Conservation (phyloP, 2,329 filamentous ascomycete genomes). For the Plectosphaerella sp. region DNA sequence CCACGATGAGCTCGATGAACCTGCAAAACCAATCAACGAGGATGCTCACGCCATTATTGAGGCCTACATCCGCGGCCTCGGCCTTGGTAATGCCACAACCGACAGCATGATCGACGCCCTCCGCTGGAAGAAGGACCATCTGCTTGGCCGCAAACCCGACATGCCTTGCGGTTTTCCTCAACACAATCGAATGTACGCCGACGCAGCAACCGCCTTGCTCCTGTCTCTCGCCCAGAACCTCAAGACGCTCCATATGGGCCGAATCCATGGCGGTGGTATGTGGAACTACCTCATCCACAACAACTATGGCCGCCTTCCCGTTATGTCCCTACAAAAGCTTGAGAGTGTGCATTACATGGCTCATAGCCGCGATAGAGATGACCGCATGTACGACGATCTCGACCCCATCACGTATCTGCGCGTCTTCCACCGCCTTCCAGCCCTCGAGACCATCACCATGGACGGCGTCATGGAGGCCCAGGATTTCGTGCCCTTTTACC, state of each 20-base stretch:
- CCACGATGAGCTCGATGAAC: too few species aligned
- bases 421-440: slow-evolving; percentile 8
- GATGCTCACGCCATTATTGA: not conserved
- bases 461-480: slow-evolving; percentile 7
- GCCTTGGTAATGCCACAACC: not conserved
- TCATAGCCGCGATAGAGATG: not conserved
- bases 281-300: slow-evolving; percentile 3
- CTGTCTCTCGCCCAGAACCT: slow-evolving; percentile 3
- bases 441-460: slow-evolving; percentile 1
- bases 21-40: not conserved
- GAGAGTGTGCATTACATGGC: not conserved
- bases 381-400: not conserved
- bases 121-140: not conserved
- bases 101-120: not conserved
- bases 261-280: not conserved
- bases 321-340: slow-evolving; percentile 2
- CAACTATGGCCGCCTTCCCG: slow-evolving; percentile 4
- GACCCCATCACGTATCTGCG: slow-evolving; percentile 2
- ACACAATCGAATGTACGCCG: not conserved
- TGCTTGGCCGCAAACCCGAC: not conserved
- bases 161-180: rapidly evolving
- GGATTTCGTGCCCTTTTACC: not conserved
- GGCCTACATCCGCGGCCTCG: not conserved
- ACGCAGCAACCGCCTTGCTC: not conserved
- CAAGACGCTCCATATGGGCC: not conserved